Conservation (phyloP, 1,284 basidiomycete genomes). For the Pterulicium gracile region DNA sequence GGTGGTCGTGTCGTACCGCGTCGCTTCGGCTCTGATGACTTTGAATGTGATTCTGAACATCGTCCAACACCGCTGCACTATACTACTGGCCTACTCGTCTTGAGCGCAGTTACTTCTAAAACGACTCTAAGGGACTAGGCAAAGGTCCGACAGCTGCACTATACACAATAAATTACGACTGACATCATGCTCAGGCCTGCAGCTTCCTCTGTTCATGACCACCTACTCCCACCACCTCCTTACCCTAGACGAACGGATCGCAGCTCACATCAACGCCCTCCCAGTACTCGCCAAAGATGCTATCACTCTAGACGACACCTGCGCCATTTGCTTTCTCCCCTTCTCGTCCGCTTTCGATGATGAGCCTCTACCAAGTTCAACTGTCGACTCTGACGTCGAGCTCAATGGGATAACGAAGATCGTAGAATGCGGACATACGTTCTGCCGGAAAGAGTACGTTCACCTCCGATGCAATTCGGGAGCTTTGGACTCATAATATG, state of each 20-base stretch:
- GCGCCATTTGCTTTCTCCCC: constrained; percentile 51
- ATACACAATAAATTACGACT: too few relatives aligned
- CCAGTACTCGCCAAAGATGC: constrained; percentile 32
- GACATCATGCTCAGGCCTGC: too few relatives aligned
- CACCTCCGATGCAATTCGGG: constrained; percentile 3
- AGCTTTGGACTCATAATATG: too few relatives aligned
- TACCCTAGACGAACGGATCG: constrained; percentile 17
- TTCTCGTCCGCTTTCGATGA: constrained; percentile 35
- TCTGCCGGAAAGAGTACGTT: constrained; percentile 50
- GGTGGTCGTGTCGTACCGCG: too few relatives aligned
- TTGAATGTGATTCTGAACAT: too few relatives aligned
- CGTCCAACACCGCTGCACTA: too few relatives aligned
- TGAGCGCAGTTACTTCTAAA: too few relatives aligned
- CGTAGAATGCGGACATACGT: constrained; percentile 48
- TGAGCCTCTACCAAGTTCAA: constrained; percentile 12
- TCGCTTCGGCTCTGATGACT: too few relatives aligned
- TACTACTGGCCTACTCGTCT: too few relatives aligned
- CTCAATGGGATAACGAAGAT: constrained; percentile 43
- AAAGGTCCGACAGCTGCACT: too few relatives aligned
- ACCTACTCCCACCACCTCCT: neutral
- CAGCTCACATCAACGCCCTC: constrained; percentile 26
- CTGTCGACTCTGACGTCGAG: constrained; percentile 11
- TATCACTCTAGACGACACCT: constrained; percentile 38
- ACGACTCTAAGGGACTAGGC: too few relatives aligned
- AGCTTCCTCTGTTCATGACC: too few relatives aligned